phyloP scores from a whole-genome alignment of 164 flowering plant species.

The Magnolia sinica region DNA sequence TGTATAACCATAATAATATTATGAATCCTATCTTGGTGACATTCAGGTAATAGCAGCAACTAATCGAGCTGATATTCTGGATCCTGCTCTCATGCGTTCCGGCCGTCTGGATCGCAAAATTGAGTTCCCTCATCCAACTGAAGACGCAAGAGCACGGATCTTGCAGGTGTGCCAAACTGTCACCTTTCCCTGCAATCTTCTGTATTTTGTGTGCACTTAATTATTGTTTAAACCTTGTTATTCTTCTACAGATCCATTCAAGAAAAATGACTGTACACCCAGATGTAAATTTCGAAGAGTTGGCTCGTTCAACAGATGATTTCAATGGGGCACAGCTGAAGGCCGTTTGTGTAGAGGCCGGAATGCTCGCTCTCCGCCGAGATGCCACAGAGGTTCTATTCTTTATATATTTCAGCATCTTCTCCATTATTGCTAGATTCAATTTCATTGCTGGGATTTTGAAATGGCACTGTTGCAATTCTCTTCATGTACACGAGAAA shows the following conservation, averaged over 20 bases:
- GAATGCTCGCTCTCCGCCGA: conserved; percentile 97
- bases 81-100: conserved; percentile 98
- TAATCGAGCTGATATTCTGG: conserved; percentile 92
- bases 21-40: not conserved
- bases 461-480: no score
- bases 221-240: not conserved
- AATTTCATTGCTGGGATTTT: not conserved
- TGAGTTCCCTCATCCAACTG: conserved; percentile 82
- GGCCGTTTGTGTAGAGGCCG: conserved; percentile 99
- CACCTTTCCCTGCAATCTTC: not conserved
- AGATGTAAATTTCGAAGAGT: conserved; percentile 95
- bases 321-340: conserved; percentile 97
- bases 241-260: conserved; percentile 70
- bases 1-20: no score
- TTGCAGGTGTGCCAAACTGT: conserved; percentile 53
- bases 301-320: conserved; percentile 97
- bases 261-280: conserved; percentile 96
- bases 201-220: not conserved
- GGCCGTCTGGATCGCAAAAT: conserved; percentile 96
- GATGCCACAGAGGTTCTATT: conserved; percentile 88
- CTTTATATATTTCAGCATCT: not conserved
- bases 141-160: conserved; percentile 95
- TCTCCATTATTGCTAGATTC: not conserved
- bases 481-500: not conserved
- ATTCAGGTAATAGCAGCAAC: conserved; percentile 92